These are phyloP conservation scores for Gardenia jasminoides DNA, from an alignment of 257 asterid species.

Conservation along the genomic window DNA sequence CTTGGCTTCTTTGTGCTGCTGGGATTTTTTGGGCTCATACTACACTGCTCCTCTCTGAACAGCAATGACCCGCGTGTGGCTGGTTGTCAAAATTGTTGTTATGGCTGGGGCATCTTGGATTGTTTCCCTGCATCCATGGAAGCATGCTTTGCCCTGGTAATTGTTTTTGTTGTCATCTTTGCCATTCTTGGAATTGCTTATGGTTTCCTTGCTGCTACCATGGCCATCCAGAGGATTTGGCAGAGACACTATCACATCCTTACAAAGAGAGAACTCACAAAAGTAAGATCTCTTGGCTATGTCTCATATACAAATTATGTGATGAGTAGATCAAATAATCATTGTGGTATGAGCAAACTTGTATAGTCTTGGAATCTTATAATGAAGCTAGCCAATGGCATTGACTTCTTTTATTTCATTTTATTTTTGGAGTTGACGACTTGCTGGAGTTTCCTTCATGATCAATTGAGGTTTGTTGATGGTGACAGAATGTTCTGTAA, in stretches of 20 bases:
- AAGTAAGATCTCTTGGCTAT: conserved; percentile 24
- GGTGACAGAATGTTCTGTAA: not conserved
- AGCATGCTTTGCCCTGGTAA: conserved; percentile 47
- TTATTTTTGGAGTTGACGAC: not conserved
- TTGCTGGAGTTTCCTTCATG: not conserved
- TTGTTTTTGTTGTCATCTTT: conserved; percentile 50
- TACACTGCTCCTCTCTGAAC: conserved; percentile 43
- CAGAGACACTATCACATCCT: conserved; percentile 62
- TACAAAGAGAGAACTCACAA: conserved; percentile 57
- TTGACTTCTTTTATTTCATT: not conserved
- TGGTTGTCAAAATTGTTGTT: conserved; percentile 60
- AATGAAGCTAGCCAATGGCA: not conserved
- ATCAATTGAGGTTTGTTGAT: not conserved
- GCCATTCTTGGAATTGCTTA: conserved; percentile 59
- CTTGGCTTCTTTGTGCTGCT: conserved; percentile 52
- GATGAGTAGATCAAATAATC: not conserved
- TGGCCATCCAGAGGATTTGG: conserved; percentile 63
- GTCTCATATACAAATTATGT: too few relatives aligned
- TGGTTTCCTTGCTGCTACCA: conserved; percentile 55
- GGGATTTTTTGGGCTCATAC: conserved; percentile 44
- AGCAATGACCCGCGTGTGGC: conserved; percentile 47
- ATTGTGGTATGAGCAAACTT: not conserved
- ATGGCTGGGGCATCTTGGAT: conserved; percentile 60
- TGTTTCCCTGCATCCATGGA: conserved; percentile 61
- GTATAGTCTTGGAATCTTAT: not conserved